phyloP scores from a whole-genome alignment of 441 rosid species.

The Dalechampia spathulata region DNA sequence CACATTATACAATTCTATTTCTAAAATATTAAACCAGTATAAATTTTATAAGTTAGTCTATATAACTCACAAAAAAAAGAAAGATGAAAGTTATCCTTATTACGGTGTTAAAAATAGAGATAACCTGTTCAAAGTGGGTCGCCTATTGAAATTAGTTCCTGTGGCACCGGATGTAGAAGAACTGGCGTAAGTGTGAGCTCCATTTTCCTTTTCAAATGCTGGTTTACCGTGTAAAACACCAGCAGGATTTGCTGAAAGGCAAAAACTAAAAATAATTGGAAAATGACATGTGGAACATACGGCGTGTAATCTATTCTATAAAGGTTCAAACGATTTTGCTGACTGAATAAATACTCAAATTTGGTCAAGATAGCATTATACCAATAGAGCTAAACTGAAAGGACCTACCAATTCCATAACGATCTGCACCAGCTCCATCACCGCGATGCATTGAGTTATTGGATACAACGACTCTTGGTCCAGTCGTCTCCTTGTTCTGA shows the following conservation, averaged over 20 bases:
- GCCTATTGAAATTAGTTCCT: conserved; percentile 30
- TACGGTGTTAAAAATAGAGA: neutral
- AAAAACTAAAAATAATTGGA: too few relatives aligned
- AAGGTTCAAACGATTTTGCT: neutral
- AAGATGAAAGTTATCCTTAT: too few relatives aligned
- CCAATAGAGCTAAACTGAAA: conserved; percentile 46
- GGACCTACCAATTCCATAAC: conserved; percentile 56
- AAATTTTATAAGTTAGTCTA: too few relatives aligned
- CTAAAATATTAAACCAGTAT: too few relatives aligned
- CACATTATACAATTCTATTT: too few relatives aligned
- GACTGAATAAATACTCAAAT: conserved; percentile 1
- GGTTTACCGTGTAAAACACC: conserved; percentile 54
- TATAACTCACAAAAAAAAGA: too few relatives aligned
- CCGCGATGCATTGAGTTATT: conserved; percentile 54
- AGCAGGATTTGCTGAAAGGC: conserved; percentile 47
- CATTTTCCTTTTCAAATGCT: conserved; percentile 72
- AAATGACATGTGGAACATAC: too few relatives aligned
- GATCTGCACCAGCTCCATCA: conserved; percentile 62
- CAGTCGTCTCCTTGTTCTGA: conserved; percentile 66
- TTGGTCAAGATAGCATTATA: conserved; percentile 23
- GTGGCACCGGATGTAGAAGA: conserved; percentile 40
- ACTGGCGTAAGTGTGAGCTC: conserved; percentile 42
- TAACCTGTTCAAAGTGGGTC: conserved; percentile 50
- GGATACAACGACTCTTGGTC: conserved; percentile 50
- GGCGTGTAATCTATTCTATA: neutral